phyloP scores from a whole-genome alignment of 306 rosid genomes.

The Inga oerstediana region DNA sequence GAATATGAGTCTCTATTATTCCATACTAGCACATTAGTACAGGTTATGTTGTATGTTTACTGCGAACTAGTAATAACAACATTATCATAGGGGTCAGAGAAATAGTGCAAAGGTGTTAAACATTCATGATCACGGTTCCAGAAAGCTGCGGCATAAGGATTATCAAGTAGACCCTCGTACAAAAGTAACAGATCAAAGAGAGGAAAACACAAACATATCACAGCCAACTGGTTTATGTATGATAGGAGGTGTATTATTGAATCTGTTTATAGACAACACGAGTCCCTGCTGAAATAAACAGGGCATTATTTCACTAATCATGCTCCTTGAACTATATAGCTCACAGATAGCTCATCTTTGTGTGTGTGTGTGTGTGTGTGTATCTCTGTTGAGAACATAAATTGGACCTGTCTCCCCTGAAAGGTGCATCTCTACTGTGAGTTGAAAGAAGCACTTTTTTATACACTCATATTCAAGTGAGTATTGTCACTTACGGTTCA shows the following conservation, averaged over 20 bases:
- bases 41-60: too few species aligned
- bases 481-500: too few species aligned
- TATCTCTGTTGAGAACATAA: not conserved
- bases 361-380: too few species aligned
- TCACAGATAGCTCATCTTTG: not conserved
- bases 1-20: too few species aligned
- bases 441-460: not conserved
- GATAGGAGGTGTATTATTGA: conserved; percentile 1
- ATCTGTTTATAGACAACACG: not conserved
- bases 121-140: too few species aligned
- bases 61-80: too few species aligned
- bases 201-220: not conserved
- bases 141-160: too few species aligned
- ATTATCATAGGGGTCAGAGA: too few species aligned
- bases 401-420: conserved; percentile 17
- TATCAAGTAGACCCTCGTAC: too few species aligned
- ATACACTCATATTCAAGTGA: not conserved
- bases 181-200: too few species aligned
- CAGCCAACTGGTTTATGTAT: not conserved
- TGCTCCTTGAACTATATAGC: not conserved
- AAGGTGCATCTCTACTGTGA: not conserved
- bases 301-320: not conserved
- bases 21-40: too few species aligned
- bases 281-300: not conserved
- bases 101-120: too few species aligned